Evolutionary conservation across 805 yeast species (phyloP), one percentile per base, ranked within the genome.

Genomic region (Metschnikowia proteae): DNA sequence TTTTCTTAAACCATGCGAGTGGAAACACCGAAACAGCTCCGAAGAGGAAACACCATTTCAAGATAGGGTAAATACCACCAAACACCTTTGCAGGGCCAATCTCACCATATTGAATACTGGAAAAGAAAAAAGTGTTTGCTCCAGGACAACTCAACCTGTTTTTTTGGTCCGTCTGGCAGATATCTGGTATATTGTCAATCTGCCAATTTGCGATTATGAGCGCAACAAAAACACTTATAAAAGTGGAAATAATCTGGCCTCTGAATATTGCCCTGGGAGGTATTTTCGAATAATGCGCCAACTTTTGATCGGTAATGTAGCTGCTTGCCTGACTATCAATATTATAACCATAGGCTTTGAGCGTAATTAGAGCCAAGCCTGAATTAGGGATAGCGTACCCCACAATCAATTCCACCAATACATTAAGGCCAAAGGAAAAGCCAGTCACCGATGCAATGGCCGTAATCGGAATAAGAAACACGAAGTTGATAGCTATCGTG

Each of bases 381-480:
- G 80, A 77, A 42, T 82, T 87, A 3, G 87, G 88, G 9, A 79
- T 69, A 51, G 83, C 74, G 61, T 81, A 83, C 2, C 88, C 89
- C 27, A 80, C 78, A 38, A 84, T 74, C 51, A 84, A 67, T 60
- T 84, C 88, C 3, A 84, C 77, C 46, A 84, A 61, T 4, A 83
- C 87, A 56, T 80, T 80, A 52, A 83, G 66, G 9, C 84, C 84
- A 48, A 83, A 76, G 1, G 74, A 58, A 69, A 76, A 66, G 39
- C 84, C 84, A 0, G 90, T 82, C 32, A 80, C 76, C 3, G 88
- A 84, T 17, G 76, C 78, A 45, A 85, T 73, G 17, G 84, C 68
- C 1, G 84, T 81, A 23, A 82, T 69, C 5, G 90, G 91, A 39
- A 84, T 66, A 43, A 84, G 65, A 59, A 83, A 78, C 10, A 79